A percentile compares a stretch with the other conserved stretches of the same genome.
Conservation (phyloP, 148 eudicot species). For the Camellia japonica region DNA sequence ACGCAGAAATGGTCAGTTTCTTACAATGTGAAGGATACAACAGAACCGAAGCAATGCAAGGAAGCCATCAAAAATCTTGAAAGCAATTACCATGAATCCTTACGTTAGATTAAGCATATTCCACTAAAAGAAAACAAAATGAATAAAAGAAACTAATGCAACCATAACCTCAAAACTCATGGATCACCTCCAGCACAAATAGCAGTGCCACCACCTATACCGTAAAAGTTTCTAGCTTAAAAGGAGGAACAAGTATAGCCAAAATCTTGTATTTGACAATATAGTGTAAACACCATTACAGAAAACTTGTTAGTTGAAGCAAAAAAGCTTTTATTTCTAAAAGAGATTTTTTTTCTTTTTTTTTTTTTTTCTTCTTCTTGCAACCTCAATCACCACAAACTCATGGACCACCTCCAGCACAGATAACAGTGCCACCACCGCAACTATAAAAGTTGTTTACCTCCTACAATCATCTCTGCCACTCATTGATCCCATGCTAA, state of each 20-base stretch:
- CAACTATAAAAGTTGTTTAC: neutral
- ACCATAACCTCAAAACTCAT: neutral
- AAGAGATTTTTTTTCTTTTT: neutral
- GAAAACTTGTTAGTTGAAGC: neutral
- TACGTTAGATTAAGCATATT: neutral
- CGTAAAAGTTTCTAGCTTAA: neutral
- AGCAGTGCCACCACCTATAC: neutral
- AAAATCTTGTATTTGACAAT: neutral
- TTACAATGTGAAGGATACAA: neutral
- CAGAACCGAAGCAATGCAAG: neutral
- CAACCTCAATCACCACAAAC: neutral
- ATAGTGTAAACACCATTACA: neutral
- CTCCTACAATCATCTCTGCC: no score
- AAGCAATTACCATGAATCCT: neutral
- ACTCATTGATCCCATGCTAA: no score
- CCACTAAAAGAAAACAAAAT: conserved; percentile 8
- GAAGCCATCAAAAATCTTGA: neutral
- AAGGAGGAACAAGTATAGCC: neutral
- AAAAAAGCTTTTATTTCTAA: neutral
- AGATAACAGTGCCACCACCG: neutral
- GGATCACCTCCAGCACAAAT: neutral
- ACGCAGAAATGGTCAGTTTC: neutral
- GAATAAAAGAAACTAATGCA: neutral
- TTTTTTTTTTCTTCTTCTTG: neutral
- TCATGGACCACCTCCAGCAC: conserved; percentile 2